Conservation (phyloP, 2,329 filamentous ascomycete species). For the Paraconiothyrium sp. region DNA sequence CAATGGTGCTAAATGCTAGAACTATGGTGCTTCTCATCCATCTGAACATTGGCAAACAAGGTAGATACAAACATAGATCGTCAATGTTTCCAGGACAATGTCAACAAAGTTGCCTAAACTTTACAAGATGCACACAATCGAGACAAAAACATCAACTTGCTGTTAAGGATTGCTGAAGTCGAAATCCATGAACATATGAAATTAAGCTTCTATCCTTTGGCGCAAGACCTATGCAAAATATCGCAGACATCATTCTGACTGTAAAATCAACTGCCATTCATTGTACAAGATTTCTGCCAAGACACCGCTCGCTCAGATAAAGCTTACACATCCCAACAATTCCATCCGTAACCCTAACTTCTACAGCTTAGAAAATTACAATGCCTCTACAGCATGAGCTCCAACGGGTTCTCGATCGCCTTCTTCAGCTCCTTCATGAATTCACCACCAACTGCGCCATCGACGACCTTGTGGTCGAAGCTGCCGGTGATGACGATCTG, state of each 20-base stretch:
- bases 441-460: constrained; percentile 94
- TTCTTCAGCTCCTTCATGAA: constrained; percentile 98
- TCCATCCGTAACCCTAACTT: constrained; percentile 18
- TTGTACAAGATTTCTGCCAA: constrained; percentile 42
- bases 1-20: too few species aligned
- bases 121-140: too few species aligned
- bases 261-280: constrained; percentile 34
- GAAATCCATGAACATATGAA: not conserved
- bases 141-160: too few species aligned
- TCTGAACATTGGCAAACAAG: too few species aligned
- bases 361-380: constrained; percentile 23
- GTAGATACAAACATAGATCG: too few species aligned
- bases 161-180: too few species aligned
- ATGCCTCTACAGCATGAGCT: constrained; percentile 79
- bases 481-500: constrained; percentile 94
- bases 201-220: constrained; percentile 1
- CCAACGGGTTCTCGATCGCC: constrained; percentile 95
- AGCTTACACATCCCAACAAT: constrained; percentile 31
- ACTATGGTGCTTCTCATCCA: too few species aligned
- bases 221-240: constrained; percentile 11
- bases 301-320: constrained; percentile 25
- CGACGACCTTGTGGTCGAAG: constrained; percentile 99
- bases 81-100: too few species aligned
- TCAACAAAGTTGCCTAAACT: too few species aligned
- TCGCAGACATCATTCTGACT: constrained; percentile 9